A percentile compares a stretch with the other conserved stretches of the same genome.
These are phyloP conservation scores for Ogataea polymorpha DNA, from an alignment of 805 yeast species.

Conservation along the genomic window DNA sequence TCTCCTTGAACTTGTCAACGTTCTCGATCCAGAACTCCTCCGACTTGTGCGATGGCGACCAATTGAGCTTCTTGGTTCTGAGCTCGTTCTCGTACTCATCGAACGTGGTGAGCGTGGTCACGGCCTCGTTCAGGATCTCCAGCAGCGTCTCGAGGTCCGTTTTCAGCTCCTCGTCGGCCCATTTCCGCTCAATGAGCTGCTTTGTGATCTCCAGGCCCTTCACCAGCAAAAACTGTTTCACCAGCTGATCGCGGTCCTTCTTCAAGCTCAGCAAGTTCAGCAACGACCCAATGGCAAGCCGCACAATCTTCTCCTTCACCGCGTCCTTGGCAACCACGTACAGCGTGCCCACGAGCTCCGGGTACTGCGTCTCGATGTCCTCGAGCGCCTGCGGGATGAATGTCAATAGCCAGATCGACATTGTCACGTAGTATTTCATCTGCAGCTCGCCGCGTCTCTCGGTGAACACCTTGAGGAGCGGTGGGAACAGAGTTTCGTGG, in stretches of 20 bases:
- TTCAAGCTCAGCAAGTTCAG: conserved; percentile 50
- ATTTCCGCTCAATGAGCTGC: conserved; percentile 78
- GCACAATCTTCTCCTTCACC: conserved; percentile 86
- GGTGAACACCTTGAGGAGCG: conserved; percentile 45
- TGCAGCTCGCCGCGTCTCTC: conserved; percentile 58
- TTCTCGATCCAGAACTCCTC: conserved; percentile 90
- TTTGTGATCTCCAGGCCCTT: conserved; percentile 69
- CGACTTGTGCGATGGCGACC: conserved; percentile 92
- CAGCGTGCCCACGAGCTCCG: conserved; percentile 50
- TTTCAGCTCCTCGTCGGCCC: conserved; percentile 90
- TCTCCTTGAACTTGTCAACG: conserved; percentile 67
- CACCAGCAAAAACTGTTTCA: conserved; percentile 68
- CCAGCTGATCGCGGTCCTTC: conserved; percentile 41
- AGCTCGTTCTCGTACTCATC: conserved; percentile 89
- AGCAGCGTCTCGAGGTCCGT: conserved; percentile 61
- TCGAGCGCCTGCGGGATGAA: conserved; percentile 57
- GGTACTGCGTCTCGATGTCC: conserved; percentile 49
- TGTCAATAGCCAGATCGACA: conserved; percentile 81
- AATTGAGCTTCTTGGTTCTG: conserved; percentile 68
- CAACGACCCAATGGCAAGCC: conserved; percentile 76
- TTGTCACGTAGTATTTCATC: conserved; percentile 74
- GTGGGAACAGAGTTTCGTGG: conserved; percentile 44
- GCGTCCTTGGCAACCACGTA: conserved; percentile 68
- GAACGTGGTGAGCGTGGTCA: conserved; percentile 78
- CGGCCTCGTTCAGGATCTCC: conserved; percentile 65